Percentiles rank a stretch among this genome's conserved stretches.
Evolutionary conservation across 805 yeast species (phyloP).

Genomic region (Saturnispora gosingensis): DNA sequence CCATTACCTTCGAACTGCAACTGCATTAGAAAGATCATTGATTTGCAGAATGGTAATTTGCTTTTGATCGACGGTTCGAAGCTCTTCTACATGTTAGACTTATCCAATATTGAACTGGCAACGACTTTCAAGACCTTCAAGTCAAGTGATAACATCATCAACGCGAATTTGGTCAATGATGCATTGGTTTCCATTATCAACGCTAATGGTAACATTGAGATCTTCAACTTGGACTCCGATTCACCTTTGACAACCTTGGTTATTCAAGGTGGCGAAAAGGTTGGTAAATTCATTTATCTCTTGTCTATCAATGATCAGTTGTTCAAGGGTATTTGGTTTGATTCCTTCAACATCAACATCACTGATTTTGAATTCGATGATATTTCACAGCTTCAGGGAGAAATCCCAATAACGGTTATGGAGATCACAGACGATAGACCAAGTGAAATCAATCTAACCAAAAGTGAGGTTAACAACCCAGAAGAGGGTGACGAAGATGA

Average conservation of each 20-base stretch:
- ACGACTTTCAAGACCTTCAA: conserved; percentile 20
- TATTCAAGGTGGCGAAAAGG: conserved; percentile 12
- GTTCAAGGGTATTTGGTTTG: conserved; percentile 23
- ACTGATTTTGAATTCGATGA: conserved; percentile 28
- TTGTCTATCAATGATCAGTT: conserved; percentile 3
- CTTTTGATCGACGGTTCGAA: not conserved
- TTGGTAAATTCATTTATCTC: conserved; percentile 11
- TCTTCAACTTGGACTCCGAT: conserved; percentile 14
- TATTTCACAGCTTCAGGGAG: conserved; percentile 20
- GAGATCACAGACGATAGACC: conserved; percentile 16
- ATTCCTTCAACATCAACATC: conserved; percentile 19
- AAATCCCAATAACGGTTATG: conserved; percentile 16
- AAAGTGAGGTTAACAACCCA: conserved; percentile 11
- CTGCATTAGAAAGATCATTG: not conserved
- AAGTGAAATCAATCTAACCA: conserved; percentile 11
- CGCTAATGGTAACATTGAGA: conserved; percentile 16
- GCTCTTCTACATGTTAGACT: conserved; percentile 16
- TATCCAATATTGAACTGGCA: conserved; percentile 22
- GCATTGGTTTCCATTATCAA: conserved; percentile 5
- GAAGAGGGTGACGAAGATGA: conserved; percentile 16
- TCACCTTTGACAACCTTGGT: conserved; percentile 4
- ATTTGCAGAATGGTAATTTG: not conserved
- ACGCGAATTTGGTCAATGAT: not conserved
- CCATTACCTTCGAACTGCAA: conserved; percentile 2
- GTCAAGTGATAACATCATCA: conserved; percentile 19